Evolutionary conservation across 371 early-diverging fungal species (phyloP).

Genomic region (Fennellomyces sp.): DNA sequence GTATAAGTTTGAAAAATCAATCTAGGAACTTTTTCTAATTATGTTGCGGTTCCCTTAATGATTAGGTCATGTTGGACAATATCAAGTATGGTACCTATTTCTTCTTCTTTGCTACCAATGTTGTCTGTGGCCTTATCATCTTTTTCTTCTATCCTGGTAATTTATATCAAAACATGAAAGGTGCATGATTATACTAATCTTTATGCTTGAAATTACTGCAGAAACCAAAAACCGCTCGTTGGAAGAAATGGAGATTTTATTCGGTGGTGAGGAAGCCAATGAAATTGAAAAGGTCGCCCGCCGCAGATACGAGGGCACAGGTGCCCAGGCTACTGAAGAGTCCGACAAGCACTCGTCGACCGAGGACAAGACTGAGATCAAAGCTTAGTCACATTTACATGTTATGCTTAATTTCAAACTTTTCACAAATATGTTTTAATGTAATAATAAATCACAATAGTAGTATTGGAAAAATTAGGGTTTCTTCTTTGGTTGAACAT

Average conservation of each 20-base stretch:
- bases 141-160: constrained; percentile 30
- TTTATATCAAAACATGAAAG: not conserved
- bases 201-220: too few species aligned
- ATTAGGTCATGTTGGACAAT: constrained; percentile 23
- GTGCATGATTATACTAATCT: not conserved
- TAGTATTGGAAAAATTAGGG: too few species aligned
- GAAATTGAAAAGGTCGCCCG: constrained; percentile 10
- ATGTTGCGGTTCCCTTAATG: too few species aligned
- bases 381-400: too few species aligned
- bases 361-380: not conserved
- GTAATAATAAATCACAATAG: too few species aligned
- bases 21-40: too few species aligned
- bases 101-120: constrained; percentile 38
- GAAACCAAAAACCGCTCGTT: constrained; percentile 9
- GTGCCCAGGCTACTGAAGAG: not conserved
- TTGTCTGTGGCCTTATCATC: constrained; percentile 30
- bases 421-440: not conserved
- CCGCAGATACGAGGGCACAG: not conserved
- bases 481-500: too few species aligned
- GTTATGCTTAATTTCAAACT: too few species aligned
- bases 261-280: constrained; percentile 24
- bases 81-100: constrained; percentile 42
- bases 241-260: constrained; percentile 26
- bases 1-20: too few species aligned
- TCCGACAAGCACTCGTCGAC: not conserved